Conservation (phyloP, 352 stramenopile species). For the Globisporangium yorkense region DNA sequence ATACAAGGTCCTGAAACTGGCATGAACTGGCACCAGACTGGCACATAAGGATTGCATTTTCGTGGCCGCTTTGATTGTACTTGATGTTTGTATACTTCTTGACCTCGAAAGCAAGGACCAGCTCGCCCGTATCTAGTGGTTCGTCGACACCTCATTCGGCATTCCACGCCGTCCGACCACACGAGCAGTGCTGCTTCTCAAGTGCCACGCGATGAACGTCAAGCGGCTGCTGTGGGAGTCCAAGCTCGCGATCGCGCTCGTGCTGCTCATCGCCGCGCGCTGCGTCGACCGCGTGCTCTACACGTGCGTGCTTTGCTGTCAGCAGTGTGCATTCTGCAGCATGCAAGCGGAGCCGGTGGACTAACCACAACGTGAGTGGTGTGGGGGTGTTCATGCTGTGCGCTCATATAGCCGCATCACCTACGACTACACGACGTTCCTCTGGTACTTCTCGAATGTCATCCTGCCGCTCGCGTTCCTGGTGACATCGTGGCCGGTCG, state of each 20-base stretch:
- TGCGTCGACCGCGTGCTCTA: slow-evolving; percentile 84
- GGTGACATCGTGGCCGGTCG: slow-evolving; percentile 66
- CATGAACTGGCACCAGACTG: no score
- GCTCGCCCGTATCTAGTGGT: no score
- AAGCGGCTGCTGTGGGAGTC: slow-evolving; percentile 79
- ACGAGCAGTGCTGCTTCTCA: no score
- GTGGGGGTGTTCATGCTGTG: slow-evolving; percentile 16
- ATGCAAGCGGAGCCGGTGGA: no score
- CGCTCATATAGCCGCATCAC: slow-evolving; percentile 49
- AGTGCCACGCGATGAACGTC: slow-evolving; percentile 35
- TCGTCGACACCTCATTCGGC: no score
- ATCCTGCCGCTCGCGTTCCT: slow-evolving; percentile 77
- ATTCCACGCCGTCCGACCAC: no score
- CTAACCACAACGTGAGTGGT: not conserved
- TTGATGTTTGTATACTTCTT: no score
- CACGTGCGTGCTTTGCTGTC: slow-evolving; percentile 44
- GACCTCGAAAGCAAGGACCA: no score
- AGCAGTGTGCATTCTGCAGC: not conserved
- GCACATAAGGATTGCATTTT: no score
- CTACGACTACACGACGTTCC: slow-evolving; percentile 83
- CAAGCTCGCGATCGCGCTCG: slow-evolving; percentile 74
- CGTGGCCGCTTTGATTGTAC: no score
- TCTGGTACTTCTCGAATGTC: slow-evolving; percentile 87
- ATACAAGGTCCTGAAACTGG: no score
- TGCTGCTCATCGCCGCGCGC: slow-evolving; percentile 68